Base-by-base conservation (phyloP, 805 yeast species). In the Hanseniaspora mollemarum region DNA sequence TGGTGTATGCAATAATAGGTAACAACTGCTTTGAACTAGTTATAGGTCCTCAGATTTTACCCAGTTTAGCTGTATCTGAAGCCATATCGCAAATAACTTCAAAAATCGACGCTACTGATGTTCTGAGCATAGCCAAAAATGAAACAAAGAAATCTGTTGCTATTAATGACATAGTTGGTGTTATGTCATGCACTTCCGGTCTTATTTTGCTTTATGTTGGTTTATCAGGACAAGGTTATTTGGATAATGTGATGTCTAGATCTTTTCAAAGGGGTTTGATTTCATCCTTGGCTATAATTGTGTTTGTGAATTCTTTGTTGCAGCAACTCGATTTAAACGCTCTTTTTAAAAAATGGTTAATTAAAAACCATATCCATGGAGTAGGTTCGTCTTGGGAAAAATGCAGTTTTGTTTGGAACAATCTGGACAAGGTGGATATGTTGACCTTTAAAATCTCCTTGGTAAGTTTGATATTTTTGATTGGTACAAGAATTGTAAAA, bases 251-350 rank as follows among this genome's bases (percentile, higher is more conserved):
- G 6, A 39, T 51, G 49, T 51, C 53, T 3, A 44, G 48, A 40
- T 51, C 53, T 1, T 51, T 51, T 33, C 53, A 51, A 44, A 44
- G 53, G 32, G 53, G 53, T 7, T 40, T 51, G 25, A 51, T 51
- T 13, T 44, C 53, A 13, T 44, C 50, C 9, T 40, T 51, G 40
- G 53, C 53, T 13, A 32, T 51, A 7, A 51, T 44, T n/a, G 49
- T 51, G 2, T 45, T 51, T 35, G 37, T 51, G 9, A 44, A 40
- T 33, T 43, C 49, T 16, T 22, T 45, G 5, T 24, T 51, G 35
- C 48, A 44, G n/a, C 45, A 44, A 15, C 39, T 51, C 4, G 44
- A 33, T 7, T 35, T 51, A 19, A 44, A 22, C 18, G 35, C 28
- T 13, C 22, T 28, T 2, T 49, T 49, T 25, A 42, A 49, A 19